phyloP scores from a whole-genome alignment of 73 alveolate species.

The Paramecium sexaurelia region DNA sequence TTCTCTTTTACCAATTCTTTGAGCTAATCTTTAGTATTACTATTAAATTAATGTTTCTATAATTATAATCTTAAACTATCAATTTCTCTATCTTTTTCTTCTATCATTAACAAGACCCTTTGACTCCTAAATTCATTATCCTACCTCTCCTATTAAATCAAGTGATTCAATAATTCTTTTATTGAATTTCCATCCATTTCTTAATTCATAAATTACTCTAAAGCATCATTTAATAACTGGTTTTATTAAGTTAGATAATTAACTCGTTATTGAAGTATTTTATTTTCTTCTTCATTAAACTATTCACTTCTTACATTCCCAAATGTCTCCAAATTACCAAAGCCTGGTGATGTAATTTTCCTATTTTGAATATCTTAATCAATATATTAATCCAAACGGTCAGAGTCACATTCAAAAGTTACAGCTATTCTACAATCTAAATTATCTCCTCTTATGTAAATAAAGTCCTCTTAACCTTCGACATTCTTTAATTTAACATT shows the following conservation, averaged over 20 bases:
- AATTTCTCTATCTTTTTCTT: conserved; percentile 57
- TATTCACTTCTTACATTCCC: conserved; percentile 32
- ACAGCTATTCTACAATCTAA: conserved; percentile 4
- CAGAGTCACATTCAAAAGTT: conserved; percentile 24
- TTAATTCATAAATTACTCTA: conserved; percentile 25
- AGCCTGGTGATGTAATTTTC: neutral
- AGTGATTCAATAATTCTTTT: neutral
- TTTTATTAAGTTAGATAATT: conserved; percentile 1
- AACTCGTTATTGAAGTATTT: conserved; percentile 15
- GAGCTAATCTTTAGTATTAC: neutral
- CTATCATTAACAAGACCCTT: conserved; percentile 42
- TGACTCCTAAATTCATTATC: conserved; percentile 51
- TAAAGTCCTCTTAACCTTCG: conserved; percentile 22
- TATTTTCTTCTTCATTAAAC: conserved; percentile 18
- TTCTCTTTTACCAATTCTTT: neutral
- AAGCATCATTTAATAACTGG: conserved; percentile 1
- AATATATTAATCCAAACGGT: conserved; percentile 8
- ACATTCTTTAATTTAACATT: neutral
- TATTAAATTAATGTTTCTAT: neutral
- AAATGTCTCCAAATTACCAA: conserved; percentile 22
- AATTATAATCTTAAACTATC: neutral
- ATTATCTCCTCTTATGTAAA: conserved; percentile 43
- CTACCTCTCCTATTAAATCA: conserved; percentile 19
- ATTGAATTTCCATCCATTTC: neutral
- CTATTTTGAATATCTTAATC: neutral